These are phyloP conservation scores for Sugiyamaella sp. DNA, from an alignment of 1,139 yeast genomes.

Conservation along the genomic window DNA sequence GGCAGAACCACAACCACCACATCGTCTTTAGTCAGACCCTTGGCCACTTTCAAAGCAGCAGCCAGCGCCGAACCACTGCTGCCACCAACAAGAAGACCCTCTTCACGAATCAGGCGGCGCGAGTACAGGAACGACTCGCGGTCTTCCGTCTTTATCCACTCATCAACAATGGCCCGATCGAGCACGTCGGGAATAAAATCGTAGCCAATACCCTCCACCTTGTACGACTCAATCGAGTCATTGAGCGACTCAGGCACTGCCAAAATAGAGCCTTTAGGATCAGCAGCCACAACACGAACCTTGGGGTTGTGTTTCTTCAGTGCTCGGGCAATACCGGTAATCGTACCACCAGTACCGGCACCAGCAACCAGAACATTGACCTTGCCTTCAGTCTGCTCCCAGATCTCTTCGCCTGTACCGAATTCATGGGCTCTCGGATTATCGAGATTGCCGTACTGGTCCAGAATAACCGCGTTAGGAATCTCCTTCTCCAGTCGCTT, in stretches of 20 bases:
- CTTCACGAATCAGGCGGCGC: constrained; percentile 80
- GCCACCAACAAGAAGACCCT: constrained; percentile 88
- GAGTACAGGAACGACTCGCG: constrained; percentile 79
- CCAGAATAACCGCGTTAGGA: constrained; percentile 82
- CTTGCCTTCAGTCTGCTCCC: constrained; percentile 77
- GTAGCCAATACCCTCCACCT: constrained; percentile 92
- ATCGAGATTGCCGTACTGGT: constrained; percentile 77
- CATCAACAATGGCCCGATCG: constrained; percentile 65
- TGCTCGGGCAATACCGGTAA: constrained; percentile 75
- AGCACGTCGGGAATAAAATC: constrained; percentile 86
- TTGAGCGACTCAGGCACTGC: constrained; percentile 82
- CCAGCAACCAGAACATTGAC: constrained; percentile 82
- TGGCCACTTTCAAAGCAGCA: constrained; percentile 74
- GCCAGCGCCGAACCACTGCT: constrained; percentile 85
- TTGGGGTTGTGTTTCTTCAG: constrained; percentile 71
- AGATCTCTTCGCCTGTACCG: constrained; percentile 86
- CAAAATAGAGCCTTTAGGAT: constrained; percentile 84
- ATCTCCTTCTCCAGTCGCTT: constrained; percentile 78
- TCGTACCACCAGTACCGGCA: constrained; percentile 90
- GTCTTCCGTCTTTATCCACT: constrained; percentile 88
- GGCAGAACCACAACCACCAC: constrained; percentile 83
- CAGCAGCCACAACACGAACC: constrained; percentile 74
- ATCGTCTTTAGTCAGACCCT: constrained; percentile 72
- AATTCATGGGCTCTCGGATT: constrained; percentile 84
- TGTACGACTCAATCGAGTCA: constrained; percentile 59